phyloP scores from a whole-genome alignment of 345 rosid genomes.

The Chamaenerion angustifolium region DNA sequence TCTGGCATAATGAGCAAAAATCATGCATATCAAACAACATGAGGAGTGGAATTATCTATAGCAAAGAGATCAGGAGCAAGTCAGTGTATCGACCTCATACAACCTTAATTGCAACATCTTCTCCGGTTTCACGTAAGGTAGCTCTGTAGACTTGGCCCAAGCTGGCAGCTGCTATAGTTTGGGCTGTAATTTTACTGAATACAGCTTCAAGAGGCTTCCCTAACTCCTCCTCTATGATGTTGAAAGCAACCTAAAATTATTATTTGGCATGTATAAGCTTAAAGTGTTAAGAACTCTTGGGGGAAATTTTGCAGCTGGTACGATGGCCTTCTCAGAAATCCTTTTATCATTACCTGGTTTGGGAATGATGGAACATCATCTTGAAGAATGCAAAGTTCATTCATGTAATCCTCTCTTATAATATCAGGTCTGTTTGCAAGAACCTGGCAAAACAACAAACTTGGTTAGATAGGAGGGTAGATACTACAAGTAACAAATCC shows the following conservation, averaged over 20 bases:
- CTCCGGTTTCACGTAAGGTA: slow-evolving; percentile 73
- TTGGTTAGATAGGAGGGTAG: neutral
- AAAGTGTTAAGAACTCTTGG: too few species aligned
- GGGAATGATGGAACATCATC: slow-evolving; percentile 96
- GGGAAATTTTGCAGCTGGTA: too few species aligned
- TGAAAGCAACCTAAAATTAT: slow-evolving; percentile 55
- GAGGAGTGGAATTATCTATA: neutral
- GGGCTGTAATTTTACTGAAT: slow-evolving; percentile 72
- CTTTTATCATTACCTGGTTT: slow-evolving; percentile 38
- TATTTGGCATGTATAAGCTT: slow-evolving; percentile 5
- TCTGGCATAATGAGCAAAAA: too few species aligned
- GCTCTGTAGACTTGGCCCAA: slow-evolving; percentile 97
- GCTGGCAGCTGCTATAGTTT: slow-evolving; percentile 93
- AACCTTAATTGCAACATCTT: slow-evolving; percentile 97
- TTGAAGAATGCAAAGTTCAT: slow-evolving; percentile 92
- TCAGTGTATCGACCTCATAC: slow-evolving; percentile 8
- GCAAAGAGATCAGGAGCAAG: neutral
- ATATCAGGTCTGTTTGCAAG: slow-evolving; percentile 96
- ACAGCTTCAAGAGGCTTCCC: slow-evolving; percentile 79
- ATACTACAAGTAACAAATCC: neutral
- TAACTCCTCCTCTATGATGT: slow-evolving; percentile 84
- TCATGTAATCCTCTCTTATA: slow-evolving; percentile 93
- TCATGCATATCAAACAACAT: neutral
- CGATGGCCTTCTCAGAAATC: too few species aligned
- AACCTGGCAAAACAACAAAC: slow-evolving; percentile 30